Conservation (phyloP, 2,329 filamentous ascomycete species). For the Paracoccidioides brasiliensis region DNA sequence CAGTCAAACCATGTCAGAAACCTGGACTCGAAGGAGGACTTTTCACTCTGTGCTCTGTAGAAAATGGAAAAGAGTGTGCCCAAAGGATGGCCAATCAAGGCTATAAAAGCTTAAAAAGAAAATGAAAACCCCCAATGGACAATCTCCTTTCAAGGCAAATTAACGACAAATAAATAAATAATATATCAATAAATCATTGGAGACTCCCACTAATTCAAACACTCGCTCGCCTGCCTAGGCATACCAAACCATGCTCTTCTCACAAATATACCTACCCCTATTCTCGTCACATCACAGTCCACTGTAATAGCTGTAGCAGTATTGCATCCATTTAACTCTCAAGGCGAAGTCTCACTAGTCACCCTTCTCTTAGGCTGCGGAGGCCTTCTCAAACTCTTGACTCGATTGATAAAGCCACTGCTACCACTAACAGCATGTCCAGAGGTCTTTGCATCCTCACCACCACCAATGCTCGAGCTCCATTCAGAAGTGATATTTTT, state of each 20-base stretch:
- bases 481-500: constrained; percentile 23
- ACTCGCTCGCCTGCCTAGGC: no score
- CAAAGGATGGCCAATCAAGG: no score
- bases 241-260: not conserved
- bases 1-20: no score
- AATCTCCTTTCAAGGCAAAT: no score
- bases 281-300: not conserved
- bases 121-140: no score
- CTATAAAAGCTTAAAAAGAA: no score
- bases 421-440: constrained; percentile 5
- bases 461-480: not conserved
- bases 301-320: not conserved
- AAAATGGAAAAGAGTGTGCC: no score
- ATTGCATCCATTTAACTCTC: not conserved
- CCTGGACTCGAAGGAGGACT: no score
- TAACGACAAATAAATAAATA: no score
- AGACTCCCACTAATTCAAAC: no score
- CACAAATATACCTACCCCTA: not conserved
- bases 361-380: constrained; percentile 6
- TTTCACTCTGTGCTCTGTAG: no score
- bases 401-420: constrained; percentile 11
- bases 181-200: no score
- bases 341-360: not conserved
- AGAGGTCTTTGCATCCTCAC: constrained; percentile 4
- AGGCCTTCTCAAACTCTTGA: constrained; percentile 13